Base-by-base conservation (phyloP, 2,329 filamentous ascomycete genomes). In the Leptodontidium sp. region DNA sequence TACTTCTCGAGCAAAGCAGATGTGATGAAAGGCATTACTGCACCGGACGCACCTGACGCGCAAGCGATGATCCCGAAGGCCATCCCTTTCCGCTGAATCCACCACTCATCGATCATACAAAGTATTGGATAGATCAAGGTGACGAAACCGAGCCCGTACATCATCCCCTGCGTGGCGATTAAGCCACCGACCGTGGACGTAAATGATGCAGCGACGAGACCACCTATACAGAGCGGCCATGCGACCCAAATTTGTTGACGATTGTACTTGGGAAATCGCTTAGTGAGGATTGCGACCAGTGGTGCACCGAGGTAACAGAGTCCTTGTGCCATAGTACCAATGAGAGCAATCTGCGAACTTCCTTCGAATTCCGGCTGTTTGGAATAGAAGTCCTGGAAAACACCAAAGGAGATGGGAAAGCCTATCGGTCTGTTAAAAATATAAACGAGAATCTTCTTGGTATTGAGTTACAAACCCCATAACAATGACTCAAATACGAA, bases 351-450 rank as follows among this genome's bases (percentile, higher is more conserved):
- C 53, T 84, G 81, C 35, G 83, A 81, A 45, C 65, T 68, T 14
- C 53, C 83, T 3, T 80, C 79, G 66, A 92, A 92, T 1, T 87
- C 85, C 4, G 83, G 83, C 68, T 89, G 83, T 1, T 82, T 85
- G 45, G 82, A 85, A 77, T 93, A 93, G 78, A 91, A 90, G 63
- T 90, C 84, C 73, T 92, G 89, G 75, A 93, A 92, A 29, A 93
- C 84, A 53, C 90, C 91, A 76, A 90, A 93, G 0, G 88, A 84
- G 66, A 89, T 89, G 0, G 89, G 87, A 67, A 92, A 91, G 1
- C 90, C 89, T 91, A 50, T 40, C 45, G 11, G 11, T 65, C 8
- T 63, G 26, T 55, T 4, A 64, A 38, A 38, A 17, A 43, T 8
- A 17, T 4, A 21, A 9, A 17, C 7, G n/a, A 64, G 17, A 24